These are phyloP conservation scores for Candida patagonica DNA, from an alignment of 805 yeast species.

Conservation along the genomic window DNA sequence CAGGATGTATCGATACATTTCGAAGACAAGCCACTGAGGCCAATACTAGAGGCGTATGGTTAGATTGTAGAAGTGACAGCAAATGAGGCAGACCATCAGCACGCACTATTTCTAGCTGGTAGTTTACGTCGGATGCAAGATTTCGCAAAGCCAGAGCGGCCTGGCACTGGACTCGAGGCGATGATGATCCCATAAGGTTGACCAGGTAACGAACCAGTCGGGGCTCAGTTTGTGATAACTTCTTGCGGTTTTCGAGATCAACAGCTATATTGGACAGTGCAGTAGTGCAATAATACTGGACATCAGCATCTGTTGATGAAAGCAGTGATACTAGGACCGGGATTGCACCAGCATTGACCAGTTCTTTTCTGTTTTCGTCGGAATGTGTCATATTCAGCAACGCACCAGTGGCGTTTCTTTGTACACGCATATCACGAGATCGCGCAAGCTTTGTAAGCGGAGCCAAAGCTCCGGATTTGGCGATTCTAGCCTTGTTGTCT, in stretches of 20 bases:
- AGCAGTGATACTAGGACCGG: conserved; percentile 87
- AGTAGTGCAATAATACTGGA: conserved; percentile 96
- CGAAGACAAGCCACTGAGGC: conserved; percentile 99
- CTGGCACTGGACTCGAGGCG: conserved; percentile 96
- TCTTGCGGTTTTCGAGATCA: conserved; percentile 82
- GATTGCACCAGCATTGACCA: conserved; percentile 96
- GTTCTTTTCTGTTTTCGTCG: conserved; percentile 88
- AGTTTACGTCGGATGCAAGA: conserved; percentile 90
- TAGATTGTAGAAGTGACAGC: conserved; percentile 79
- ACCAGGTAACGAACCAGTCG: conserved; percentile 82
- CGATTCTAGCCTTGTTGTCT: conserved; percentile 91
- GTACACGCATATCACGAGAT: conserved; percentile 90
- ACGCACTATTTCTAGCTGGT: conserved; percentile 91
- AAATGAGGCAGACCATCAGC: conserved; percentile 93
- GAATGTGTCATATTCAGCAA: conserved; percentile 96
- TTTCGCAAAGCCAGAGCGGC: conserved; percentile 95
- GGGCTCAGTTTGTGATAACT: conserved; percentile 85
- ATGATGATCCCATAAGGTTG: conserved; percentile 81
- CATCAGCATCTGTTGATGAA: conserved; percentile 86
- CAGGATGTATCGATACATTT: conserved; percentile 92
- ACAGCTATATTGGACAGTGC: conserved; percentile 96
- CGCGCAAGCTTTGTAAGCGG: conserved; percentile 93
- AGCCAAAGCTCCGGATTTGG: conserved; percentile 89
- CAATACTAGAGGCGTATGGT: conserved; percentile 82
- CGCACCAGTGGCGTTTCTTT: conserved; percentile 98